Base-by-base conservation (phyloP, 2,329 filamentous ascomycete genomes). In the Tricladium varicosporioides region DNA sequence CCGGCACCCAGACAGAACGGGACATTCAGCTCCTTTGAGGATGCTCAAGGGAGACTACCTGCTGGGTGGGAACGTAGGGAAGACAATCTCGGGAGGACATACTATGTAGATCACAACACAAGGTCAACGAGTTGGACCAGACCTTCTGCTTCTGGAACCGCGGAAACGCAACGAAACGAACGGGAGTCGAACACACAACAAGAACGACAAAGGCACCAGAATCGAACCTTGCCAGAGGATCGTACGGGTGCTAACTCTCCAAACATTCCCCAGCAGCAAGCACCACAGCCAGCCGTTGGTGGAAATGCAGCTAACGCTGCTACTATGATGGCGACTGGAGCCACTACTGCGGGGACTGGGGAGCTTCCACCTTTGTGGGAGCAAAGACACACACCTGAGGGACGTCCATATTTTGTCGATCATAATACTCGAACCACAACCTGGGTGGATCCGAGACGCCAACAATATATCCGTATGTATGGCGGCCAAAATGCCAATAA, bases 401-500 rank as follows among this genome's bases (percentile, higher is more conserved):
- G 93, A 27, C 85, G 94, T 51, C 83, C 93, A 8, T 99, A 99
- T 75, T 99, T 97, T 74, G 94, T 99, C 50, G 94, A 99, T 72
- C 94, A 99, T 75, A 99, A 97, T 72, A 97, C 94, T 9, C 85
- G 94, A 63, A 97, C 94, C 1, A 99, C 94, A 0, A 97, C 94
- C 0, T 99, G 94, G 94, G 94, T 99, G 14, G 94, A 99, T 72
- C 94, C 94, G 31, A 87, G 94, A 66, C 87, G 94, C 61, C 94
- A 97, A 75, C 94, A 99, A 73, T 99, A 97, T 75, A 97, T 99
- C 60, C 84, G 94, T 58, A 97, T 97, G 90, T 99, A 99, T 71
- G 84, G 84, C 32, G 93, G 92, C 1, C 90, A 93, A 67, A 94
- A 91, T 73, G 89, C 88, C 60, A 92, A 87, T 66, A 92, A 91